Conservation (phyloP, 345 rosid species). For the Camelina neglecta region DNA sequence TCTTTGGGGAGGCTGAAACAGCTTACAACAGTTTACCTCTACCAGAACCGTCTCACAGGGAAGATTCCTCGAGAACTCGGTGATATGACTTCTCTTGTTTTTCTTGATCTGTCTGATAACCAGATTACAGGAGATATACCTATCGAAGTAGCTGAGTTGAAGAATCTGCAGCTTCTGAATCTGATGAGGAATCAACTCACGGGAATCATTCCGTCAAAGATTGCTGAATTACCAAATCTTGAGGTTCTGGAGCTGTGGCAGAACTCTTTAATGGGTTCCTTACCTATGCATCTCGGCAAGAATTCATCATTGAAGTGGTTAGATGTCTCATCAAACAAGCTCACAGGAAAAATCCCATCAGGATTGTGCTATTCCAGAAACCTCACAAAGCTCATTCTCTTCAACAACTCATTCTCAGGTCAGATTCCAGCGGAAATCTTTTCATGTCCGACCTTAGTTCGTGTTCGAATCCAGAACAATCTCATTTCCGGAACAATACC, state of each 20-base stretch:
- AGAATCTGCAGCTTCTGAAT: conserved; percentile 69
- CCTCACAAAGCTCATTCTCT: conserved; percentile 82
- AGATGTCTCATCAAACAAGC: conserved; percentile 72
- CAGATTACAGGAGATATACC: conserved; percentile 75
- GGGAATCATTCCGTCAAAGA: conserved; percentile 56
- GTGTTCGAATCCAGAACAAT: conserved; percentile 79
- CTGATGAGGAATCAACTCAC: conserved; percentile 72
- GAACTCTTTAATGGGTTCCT: conserved; percentile 62
- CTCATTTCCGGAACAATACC: conserved; percentile 70
- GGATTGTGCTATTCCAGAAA: conserved; percentile 65
- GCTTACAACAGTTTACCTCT: conserved; percentile 70
- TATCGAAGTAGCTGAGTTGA: conserved; percentile 52
- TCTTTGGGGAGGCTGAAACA: conserved; percentile 58
- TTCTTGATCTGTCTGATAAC: conserved; percentile 77
- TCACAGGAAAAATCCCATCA: conserved; percentile 69
- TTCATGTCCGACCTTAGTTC: conserved; percentile 65
- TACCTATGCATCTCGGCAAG: conserved; percentile 66
- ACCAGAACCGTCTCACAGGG: conserved; percentile 65
- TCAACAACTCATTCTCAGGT: conserved; percentile 76
- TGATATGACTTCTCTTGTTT: conserved; percentile 56
- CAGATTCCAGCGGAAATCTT: conserved; percentile 60
- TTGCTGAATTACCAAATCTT: conserved; percentile 63
- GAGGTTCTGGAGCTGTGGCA: conserved; percentile 79
- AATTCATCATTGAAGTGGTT: conserved; percentile 68
- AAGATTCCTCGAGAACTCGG: conserved; percentile 68